Evolutionary conservation across 1,284 basidiomycete species (phyloP), one percentile per base, ranked within the genome.

Genomic region (Naganishia sp.): DNA sequence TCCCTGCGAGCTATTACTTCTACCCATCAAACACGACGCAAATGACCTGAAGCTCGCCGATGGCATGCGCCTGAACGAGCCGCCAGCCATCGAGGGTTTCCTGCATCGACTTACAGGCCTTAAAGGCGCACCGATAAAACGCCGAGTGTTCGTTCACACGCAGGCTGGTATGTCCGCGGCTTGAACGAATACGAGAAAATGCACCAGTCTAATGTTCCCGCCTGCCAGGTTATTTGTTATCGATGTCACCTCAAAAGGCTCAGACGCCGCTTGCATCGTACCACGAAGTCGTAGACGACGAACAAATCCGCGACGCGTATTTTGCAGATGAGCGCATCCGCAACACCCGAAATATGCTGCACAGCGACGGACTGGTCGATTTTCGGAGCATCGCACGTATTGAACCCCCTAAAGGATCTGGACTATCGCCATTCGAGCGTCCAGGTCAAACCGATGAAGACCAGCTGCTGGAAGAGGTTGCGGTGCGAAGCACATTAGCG

Each of bases 51-150:
- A 68, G 3, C 71, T 80, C 36, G 75, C 76, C 48, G 75, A 78
- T 55, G 75, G 76, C 0, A 74, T 71, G 3, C 48, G 46, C 33
- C 61, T 79, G 11, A 70, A 72, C n/a, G 78, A 80, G 59, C 79
- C 79, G 0, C 68, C 73, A 7, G 74, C 72, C 6, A 60, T 80
- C 1, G 79, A 80, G 61, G 79, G 79, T 2, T 79, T 75, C 61
- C 70, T 80, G 1, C 66, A 66, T 18, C 72, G 77, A n/a, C 71
- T 72, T 25, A 46, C 64, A 1, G 57, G 63, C 46, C 72, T 68
- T 15, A 61, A 60, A 18, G 46, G 44, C 15, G 49, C 64, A 0
- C 43, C 71, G 0, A 52, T 70, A 2, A 75, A 72, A 56, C 72
- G 73, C 42, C 55, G 70, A 1, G 65, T 78, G 7, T 80, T 76